phyloP scores from a whole-genome alignment of 2,329 filamentous ascomycete species.

The Claviceps spartinae region DNA sequence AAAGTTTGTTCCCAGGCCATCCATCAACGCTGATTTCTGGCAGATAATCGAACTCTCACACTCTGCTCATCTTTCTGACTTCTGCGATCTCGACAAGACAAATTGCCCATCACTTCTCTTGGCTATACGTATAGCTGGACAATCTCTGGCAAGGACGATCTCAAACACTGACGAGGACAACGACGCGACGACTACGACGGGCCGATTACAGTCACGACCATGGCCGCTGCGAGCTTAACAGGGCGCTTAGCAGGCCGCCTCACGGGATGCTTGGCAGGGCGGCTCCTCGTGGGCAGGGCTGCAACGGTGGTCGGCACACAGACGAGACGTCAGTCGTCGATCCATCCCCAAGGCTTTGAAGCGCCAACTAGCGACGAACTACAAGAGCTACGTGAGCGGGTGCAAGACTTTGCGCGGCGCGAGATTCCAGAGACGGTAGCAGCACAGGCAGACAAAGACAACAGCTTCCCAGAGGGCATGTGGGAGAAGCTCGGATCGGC shows the following conservation, averaged over 20 bases:
- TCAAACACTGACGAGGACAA: neutral
- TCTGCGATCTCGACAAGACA: no score
- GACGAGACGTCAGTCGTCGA: conserved; percentile 21
- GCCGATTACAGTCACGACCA: neutral
- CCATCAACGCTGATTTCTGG: no score
- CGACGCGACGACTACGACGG: neutral
- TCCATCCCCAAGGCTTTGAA: conserved; percentile 49
- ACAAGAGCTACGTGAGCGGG: conserved; percentile 65
- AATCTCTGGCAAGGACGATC: no score
- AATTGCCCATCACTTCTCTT: no score
- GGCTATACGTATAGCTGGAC: no score
- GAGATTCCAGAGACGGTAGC: conserved; percentile 80
- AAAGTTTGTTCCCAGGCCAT: no score
- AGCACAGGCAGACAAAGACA: conserved; percentile 66
- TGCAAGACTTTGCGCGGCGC: conserved; percentile 78
- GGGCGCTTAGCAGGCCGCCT: neutral
- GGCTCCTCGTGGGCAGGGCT: conserved; percentile 16
- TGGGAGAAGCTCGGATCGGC: conserved; percentile 90
- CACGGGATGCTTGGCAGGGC: conserved; percentile 17
- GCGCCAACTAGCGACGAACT: conserved; percentile 61
- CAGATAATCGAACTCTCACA: no score
- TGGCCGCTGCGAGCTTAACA: neutral
- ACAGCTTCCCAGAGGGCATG: conserved; percentile 81
- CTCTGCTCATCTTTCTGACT: no score
- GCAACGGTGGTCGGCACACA: conserved; percentile 10